A percentile compares a stretch with the other conserved stretches of the same genome.
Evolutionary conservation across 257 asterid genomes (phyloP).

Genomic region (Parsonsia alboflavescens): DNA sequence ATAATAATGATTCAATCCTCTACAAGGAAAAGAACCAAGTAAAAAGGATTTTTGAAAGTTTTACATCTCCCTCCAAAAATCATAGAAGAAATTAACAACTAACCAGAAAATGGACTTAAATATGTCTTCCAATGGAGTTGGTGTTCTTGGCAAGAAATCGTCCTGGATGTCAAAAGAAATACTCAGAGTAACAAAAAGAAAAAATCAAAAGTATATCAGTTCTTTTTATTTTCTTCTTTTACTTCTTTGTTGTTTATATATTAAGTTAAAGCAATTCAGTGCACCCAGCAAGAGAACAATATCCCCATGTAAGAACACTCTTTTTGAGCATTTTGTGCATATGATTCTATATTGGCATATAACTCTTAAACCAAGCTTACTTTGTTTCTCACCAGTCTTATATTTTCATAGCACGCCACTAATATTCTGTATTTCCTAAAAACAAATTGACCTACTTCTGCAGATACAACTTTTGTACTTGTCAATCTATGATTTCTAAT

Average conservation of each 20-base stretch:
- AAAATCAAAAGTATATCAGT: neutral
- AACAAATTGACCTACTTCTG: neutral
- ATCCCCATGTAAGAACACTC: neutral
- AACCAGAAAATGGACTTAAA: conserved; percentile 90
- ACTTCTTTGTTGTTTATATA: neutral
- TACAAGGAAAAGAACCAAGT: conserved; percentile 14
- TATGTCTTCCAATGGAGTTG: conserved; percentile 92
- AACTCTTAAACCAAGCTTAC: neutral
- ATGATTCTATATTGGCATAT: neutral
- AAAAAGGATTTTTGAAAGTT: conserved; percentile 8
- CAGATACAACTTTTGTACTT: too few relatives aligned
- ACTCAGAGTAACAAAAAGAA: neutral
- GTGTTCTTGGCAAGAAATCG: conserved; percentile 93
- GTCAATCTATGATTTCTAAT: too few relatives aligned
- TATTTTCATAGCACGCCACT: neutral
- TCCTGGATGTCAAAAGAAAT: conserved; percentile 38
- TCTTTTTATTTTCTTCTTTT: neutral
- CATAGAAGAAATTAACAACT: conserved; percentile 26
- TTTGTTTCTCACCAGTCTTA: neutral
- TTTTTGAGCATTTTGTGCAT: neutral
- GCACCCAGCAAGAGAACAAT: neutral
- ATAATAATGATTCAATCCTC: conserved; percentile 29
- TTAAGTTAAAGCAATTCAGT: neutral
- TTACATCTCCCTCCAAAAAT: conserved; percentile 7
- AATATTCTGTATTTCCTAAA: neutral